Evolutionary conservation across 345 rosid species (phyloP), one percentile per base, ranked within the genome.

Genomic region (Orychophragmus violaceus): DNA sequence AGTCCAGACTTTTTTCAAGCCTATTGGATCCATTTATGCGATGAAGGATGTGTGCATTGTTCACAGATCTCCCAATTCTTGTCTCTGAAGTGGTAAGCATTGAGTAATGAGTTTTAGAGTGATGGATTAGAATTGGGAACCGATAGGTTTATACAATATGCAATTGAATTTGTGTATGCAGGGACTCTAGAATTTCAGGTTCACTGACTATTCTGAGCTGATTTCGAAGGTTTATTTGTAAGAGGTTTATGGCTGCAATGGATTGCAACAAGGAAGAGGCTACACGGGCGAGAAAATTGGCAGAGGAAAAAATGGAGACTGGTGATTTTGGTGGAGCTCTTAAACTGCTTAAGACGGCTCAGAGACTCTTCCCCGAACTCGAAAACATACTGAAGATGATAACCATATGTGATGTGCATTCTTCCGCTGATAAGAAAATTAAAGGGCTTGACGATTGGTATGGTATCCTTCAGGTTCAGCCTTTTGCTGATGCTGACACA

Each of bases 241-340:
- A 17, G 24, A 72, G 61, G 30, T 48, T 56, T 24, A 13, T 72
- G 1, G 53, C 19, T 41, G 27, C 57, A 19, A 93, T 93, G 98
- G 97, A 90, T 27, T 90, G 96, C 79, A 93, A 93, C 77, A 90
- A 80, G 79, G 97, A 93, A 35, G 97, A 90, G 80, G 96, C 97
- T 63, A 8, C 69, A 12, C 81, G 85, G 64, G 96, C 98, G 3
- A 87, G 64, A 68, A 65, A 58, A 27, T 18, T 89, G 48, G 96
- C 98, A 14, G 96, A 85, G 74, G 77, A 54, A 55, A 89, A 74
- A 70, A 74, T 93, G 88, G 63, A 13, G 59, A 69, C 28, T 53
- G 80, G 81, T 23, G 94, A 93, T 70, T 87, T 81, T 70, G 60
- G 23, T 14, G 91, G 80, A 33, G 98, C 91, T 33, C 78, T 45